Base-by-base conservation (phyloP, 441 rosid genomes). In the Theobroma grandiflorum region DNA sequence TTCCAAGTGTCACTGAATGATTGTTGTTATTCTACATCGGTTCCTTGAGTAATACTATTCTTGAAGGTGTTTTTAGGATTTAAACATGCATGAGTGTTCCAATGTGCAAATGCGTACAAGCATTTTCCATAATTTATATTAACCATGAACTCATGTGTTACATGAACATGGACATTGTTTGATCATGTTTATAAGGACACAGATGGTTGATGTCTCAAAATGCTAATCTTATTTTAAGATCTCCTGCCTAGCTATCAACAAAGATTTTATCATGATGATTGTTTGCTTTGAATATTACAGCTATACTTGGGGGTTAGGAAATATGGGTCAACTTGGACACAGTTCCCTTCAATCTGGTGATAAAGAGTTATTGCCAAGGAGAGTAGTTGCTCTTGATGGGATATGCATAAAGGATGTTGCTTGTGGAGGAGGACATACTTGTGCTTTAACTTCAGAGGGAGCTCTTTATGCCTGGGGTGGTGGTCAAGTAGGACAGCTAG, bases 401-500 rank as follows among this genome's bases (percentile, higher is more conserved):
- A 84, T 91, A 80, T 69, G 79, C 72, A 85, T 93, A 74, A 91
- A 88, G 79, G 91, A 87, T 83, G 90, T 93, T 63, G 89, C 99
- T n/a, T 97, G 98, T 86, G 99, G 98, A 50, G 98, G 98, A 26
- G 95, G 91, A 3, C 99, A 95, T 84, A 90, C 95, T 42, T 97
- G 99, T 77, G 97, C 95, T 79, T 85, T 92, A 80, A 91, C 96
- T 79, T 81, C 75, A 62, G 83, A 85, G 72, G 97, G 97, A 63
- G 97, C 98, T 64, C 98, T 97, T 70, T 97, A 95, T 81, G 97
- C 97, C 77, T 97, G 99, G 98, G 99, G 98, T 66, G 95, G 97
- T 80, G 88, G 98, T 83, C 95, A 95, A 82, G 91, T 88, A 18
- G 99, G 99, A 74, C 98, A 97, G 82, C 81, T 97, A 74, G 99